Evolutionary conservation across 129 eudicot species (phyloP).

Genomic region (Lactuca saligna): DNA sequence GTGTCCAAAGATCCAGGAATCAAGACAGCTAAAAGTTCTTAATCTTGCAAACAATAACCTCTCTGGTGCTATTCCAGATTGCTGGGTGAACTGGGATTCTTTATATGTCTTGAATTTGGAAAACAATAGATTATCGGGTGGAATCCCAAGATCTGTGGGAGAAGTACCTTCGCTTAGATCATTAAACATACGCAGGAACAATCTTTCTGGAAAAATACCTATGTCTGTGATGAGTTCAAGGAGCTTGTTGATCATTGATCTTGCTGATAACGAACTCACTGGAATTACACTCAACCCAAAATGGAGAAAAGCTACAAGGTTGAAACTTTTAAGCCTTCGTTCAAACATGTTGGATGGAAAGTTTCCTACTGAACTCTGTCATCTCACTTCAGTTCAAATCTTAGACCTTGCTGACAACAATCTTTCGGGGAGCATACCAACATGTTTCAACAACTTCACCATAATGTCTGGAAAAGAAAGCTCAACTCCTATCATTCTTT

Average conservation of each 20-base stretch:
- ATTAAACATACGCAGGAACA: slow-evolving; percentile 30
- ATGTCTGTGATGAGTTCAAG: slow-evolving; percentile 10
- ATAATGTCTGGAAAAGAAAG: slow-evolving; percentile 19
- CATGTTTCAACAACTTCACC: slow-evolving; percentile 22
- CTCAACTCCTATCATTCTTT: not conserved
- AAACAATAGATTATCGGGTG: slow-evolving; percentile 25
- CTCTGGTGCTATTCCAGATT: slow-evolving; percentile 33
- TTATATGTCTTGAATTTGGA: slow-evolving; percentile 13
- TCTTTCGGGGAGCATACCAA: slow-evolving; percentile 30
- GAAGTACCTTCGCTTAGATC: not conserved
- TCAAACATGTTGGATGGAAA: slow-evolving; percentile 23
- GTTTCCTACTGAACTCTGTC: slow-evolving; percentile 28
- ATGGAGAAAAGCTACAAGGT: not conserved
- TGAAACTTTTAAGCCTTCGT: slow-evolving; percentile 22
- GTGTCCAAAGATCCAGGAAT: slow-evolving; percentile 20
- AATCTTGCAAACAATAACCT: slow-evolving; percentile 33
- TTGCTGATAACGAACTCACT: slow-evolving; percentile 30
- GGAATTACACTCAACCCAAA: slow-evolving; percentile 6
- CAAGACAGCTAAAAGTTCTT: slow-evolving; percentile 5
- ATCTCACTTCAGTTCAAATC: slow-evolving; percentile 24
- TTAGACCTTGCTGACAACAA: slow-evolving; percentile 32
- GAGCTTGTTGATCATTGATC: slow-evolving; percentile 32
- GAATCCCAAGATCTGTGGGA: slow-evolving; percentile 25
- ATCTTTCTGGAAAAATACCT: slow-evolving; percentile 20
- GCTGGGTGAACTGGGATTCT: slow-evolving; percentile 17